Evolutionary conservation across 2,329 filamentous ascomycete species (phyloP).

Genomic region (Fusarium compactum): DNA sequence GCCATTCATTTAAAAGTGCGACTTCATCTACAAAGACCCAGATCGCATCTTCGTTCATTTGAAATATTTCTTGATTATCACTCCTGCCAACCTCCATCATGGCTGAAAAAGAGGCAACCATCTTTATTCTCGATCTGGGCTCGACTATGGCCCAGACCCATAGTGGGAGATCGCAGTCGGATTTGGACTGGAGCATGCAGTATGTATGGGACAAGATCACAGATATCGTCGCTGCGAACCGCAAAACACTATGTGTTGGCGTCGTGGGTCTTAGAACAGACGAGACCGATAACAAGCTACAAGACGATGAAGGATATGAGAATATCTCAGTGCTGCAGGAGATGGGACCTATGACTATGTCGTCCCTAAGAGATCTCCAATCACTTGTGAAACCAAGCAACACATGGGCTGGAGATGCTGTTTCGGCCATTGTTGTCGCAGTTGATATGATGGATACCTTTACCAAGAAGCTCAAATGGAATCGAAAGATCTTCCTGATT

Average conservation of each 20-base stretch:
- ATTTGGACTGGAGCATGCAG: conserved; percentile 89
- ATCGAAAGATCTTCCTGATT: conserved; percentile 82
- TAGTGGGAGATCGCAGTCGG: conserved; percentile 78
- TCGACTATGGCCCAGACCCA: conserved; percentile 82
- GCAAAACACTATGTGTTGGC: conserved; percentile 77
- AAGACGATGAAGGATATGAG: conserved; percentile 78
- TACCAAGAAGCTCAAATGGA: conserved; percentile 86
- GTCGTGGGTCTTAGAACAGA: conserved; percentile 88
- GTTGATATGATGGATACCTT: conserved; percentile 85
- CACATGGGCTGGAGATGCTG: conserved; percentile 80
- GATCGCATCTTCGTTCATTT: background rate
- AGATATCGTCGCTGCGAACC: conserved; percentile 75
- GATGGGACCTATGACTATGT: conserved; percentile 70
- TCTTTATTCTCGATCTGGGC: conserved; percentile 92
- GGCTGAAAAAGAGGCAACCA: conserved; percentile 92
- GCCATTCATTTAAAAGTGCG: conserved; percentile 28
- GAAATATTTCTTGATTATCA: background rate
- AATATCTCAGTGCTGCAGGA: conserved; percentile 86
- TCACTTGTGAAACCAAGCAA: conserved; percentile 73
- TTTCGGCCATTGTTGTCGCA: conserved; percentile 88
- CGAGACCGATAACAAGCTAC: conserved; percentile 76
- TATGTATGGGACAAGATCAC: conserved; percentile 94
- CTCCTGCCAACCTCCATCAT: conserved; percentile 61
- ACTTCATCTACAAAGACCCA: background rate
- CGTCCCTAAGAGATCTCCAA: conserved; percentile 74